These are phyloP conservation scores for Elsinoe australis DNA, from an alignment of 2,329 filamentous ascomycete species.

Conservation along the genomic window DNA sequence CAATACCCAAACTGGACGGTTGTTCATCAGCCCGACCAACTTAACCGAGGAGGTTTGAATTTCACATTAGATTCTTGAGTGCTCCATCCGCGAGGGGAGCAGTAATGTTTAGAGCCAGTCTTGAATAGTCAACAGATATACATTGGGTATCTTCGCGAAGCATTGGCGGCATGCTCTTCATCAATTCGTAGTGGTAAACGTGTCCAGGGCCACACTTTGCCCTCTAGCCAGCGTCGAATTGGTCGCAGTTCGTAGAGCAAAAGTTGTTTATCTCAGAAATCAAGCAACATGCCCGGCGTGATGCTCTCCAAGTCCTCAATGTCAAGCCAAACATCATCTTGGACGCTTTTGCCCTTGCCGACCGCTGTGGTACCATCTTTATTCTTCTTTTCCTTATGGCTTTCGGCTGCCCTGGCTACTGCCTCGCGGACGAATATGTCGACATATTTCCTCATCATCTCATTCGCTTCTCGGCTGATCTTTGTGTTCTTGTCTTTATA, in stretches of 20 bases:
- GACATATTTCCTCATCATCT: conserved; percentile 72
- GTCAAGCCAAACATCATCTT: conserved; percentile 43
- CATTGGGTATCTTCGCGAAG: too few species aligned
- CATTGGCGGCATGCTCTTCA: too few species aligned
- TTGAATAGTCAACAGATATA: too few species aligned
- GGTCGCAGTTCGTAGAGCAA: too few species aligned
- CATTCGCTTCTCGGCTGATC: conserved; percentile 70
- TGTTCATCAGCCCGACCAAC: conserved; percentile 4
- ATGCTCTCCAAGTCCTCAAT: conserved; percentile 86
- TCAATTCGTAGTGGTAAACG: too few species aligned
- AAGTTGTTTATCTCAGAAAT: too few species aligned
- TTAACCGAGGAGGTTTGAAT: background rate
- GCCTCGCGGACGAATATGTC: conserved; percentile 88
- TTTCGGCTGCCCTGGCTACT: conserved; percentile 67
- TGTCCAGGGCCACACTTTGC: too few species aligned
- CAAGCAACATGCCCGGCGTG: conserved; percentile 74
- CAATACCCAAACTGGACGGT: conserved; percentile 29
- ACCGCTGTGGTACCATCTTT: conserved; percentile 43
- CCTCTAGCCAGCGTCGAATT: too few species aligned
- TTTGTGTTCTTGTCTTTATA: conserved; percentile 64
- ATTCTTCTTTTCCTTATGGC: conserved; percentile 46
- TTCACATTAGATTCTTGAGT: conserved; percentile 3
- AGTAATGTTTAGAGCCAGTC: conserved; percentile 14
- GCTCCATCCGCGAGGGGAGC: too few species aligned
- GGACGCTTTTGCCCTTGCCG: conserved; percentile 18